Base-by-base conservation (phyloP, 2,329 filamentous ascomycete species). In the Ploettnerulaceae sp. region DNA sequence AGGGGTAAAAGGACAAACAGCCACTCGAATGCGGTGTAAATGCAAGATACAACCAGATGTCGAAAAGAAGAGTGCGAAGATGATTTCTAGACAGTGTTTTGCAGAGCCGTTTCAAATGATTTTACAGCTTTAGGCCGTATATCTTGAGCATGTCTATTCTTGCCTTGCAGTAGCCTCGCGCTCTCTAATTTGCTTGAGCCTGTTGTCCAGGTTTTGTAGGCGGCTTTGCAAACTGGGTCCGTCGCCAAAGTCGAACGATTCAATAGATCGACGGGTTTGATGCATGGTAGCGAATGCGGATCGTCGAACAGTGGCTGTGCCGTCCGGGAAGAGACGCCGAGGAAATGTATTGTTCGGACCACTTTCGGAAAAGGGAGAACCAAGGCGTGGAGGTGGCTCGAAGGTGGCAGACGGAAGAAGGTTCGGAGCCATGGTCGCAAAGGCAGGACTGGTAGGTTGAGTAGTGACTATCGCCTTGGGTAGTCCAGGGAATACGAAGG, bases 341-440 rank as follows among this genome's bases (percentile, higher is more conserved):
- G 80, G 79, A 52, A 82, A 79, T 35, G 79, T 82, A 57, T 78
- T 72, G 61, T 74, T 79, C 9, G 73, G 69, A 45, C 63, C 68
- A 7, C 69, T 61, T 25, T 69, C 69, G 6, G 71, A 66, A 52
- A 83, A 82, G 0, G 79, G 79, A 4, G 79, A 83, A 22, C 79
- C 76, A 3, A 83, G 69, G 5, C 77, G 71, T 11, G 44, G 51
- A 14, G 45, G 47, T n/a, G n/a, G n/a, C 9, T 52, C 52, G 31
- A 57, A 52, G 14, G 37, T 52, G 1, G 66, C 66, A 2, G 61
- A 62, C 1, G 62, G 59, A 5, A 69, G 65, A 15, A 64, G 51
- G 18, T 57, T 61, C 11, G 55, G 60, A 54, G 51, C 48, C 32
- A 17, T 33, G 5, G 7, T 9, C 3, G 31, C 31, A 6, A 15